Conservation (phyloP, 1,139 yeast species). For the Taphrina flavorubra region DNA sequence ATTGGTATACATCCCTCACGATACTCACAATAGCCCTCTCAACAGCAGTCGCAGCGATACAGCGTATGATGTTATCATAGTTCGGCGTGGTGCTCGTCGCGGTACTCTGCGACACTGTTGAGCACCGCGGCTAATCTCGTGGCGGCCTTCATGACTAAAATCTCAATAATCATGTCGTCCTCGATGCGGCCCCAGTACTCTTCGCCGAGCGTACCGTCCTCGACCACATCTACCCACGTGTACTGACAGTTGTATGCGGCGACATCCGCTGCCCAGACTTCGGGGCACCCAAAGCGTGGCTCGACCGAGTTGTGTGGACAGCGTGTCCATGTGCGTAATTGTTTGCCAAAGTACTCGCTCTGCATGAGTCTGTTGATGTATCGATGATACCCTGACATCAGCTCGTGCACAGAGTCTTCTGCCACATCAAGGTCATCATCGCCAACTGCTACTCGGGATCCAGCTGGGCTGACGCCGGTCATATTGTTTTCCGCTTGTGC, state of each 20-base stretch:
- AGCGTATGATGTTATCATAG: background rate
- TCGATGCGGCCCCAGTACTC: slow-evolving; percentile 36
- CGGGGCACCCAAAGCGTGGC: slow-evolving; percentile 35
- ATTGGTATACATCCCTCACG: no score
- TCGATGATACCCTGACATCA: slow-evolving; percentile 18
- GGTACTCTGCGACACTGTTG: slow-evolving; percentile 25
- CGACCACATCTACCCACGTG: slow-evolving; percentile 27
- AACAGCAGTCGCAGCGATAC: no score
- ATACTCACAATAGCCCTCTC: no score
- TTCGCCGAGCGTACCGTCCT: slow-evolving; percentile 1
- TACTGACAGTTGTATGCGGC: slow-evolving; percentile 30
- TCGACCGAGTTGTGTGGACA: slow-evolving; percentile 21
- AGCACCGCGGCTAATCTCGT: slow-evolving; percentile 34
- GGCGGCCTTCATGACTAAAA: slow-evolving; percentile 36
- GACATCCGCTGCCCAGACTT: slow-evolving; percentile 28
- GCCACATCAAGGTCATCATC: background rate
- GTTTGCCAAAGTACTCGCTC: slow-evolving; percentile 1
- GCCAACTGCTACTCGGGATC: background rate
- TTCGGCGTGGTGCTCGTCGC: background rate
- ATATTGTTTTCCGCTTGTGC: background rate
- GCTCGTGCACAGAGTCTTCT: slow-evolving; percentile 9
- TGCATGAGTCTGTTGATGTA: slow-evolving; percentile 22
- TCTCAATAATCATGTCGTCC: slow-evolving; percentile 22
- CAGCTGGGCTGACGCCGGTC: background rate
- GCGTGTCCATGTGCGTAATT: slow-evolving; percentile 7